Evolutionary conservation across 2,329 filamentous ascomycete species (phyloP), one percentile per base, ranked within the genome.

Genomic region (Bertia moriformis): DNA sequence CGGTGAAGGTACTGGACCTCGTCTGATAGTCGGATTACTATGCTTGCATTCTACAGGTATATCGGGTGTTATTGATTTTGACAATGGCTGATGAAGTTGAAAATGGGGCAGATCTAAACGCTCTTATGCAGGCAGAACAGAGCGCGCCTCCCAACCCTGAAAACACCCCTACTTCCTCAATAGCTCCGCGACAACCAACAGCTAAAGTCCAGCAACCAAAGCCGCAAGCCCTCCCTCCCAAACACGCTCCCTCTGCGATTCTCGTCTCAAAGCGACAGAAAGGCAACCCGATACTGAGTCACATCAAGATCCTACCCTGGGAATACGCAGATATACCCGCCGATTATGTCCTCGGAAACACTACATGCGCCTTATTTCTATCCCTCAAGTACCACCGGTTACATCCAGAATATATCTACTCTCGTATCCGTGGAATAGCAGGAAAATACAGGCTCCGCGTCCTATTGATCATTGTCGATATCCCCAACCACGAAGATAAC

Each of bases 321-420:
- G 75, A 80, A 50, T 80, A 77, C 50, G 71, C 72, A 22, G 75
- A 80, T 48, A 79, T 77, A 32, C 71, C 71, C 1, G 71, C 74
- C 14, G 75, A 80, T 54, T 80, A 78, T 50, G 69, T 78, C 4
- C 59, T 80, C 14, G 75, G 75, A 18, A 56, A 61, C 5, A 79
- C 74, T 2, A 77, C 73, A 19, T 79, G 75, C 47, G 73, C 73
- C 2, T 59, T 80, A 13, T 80, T 80, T 52, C 59, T 80, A 32
- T 76, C 70, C 12, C 57, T 80, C 37, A 80, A 80, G 52, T 80
- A 80, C 52, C 75, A 80, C 51, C 72, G 74, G 24, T 59, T 80
- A 43, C 75, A 80, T 49, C 75, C 75, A 0, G 75, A 80, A 53
- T 80, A 80, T 56, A 72, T 80, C 48, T 80, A 79, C 60, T 70